Percentiles rank a stretch among this genome's conserved stretches.
Evolutionary conservation across 176 grass and related monocot genomes (phyloP).

Genomic region (Hyparrhenia diplandra): DNA sequence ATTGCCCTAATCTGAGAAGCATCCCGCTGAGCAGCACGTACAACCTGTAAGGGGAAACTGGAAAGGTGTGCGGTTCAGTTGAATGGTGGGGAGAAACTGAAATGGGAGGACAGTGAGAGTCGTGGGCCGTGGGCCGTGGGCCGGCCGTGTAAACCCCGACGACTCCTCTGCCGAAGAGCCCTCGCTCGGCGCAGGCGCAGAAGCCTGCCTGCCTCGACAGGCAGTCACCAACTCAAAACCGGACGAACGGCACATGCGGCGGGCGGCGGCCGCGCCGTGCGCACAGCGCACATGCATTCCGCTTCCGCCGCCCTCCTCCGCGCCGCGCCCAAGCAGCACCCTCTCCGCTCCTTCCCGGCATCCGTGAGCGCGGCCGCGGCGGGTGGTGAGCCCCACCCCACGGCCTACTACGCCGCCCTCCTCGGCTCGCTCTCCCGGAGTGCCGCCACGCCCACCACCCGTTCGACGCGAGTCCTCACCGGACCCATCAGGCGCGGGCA

Average conservation of each 20-base stretch:
- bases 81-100: constrained; percentile 66
- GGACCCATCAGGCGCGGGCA: background rate
- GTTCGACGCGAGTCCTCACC: constrained; percentile 26
- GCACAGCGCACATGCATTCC: constrained; percentile 31
- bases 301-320: background rate
- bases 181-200: background rate
- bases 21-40: constrained; percentile 32
- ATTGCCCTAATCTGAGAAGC: constrained; percentile 44
- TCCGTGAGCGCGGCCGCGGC: background rate
- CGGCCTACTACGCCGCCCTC: constrained; percentile 24
- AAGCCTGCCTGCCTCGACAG: background rate
- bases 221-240: background rate
- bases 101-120: constrained; percentile 44
- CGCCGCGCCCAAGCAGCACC: background rate
- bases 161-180: too few relatives aligned
- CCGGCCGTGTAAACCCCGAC: too few relatives aligned
- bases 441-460: constrained; percentile 18
- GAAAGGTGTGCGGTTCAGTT: constrained; percentile 53
- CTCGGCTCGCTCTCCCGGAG: constrained; percentile 31
- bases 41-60: constrained; percentile 39
- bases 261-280: background rate
- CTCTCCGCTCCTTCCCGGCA: background rate
- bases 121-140: too few relatives aligned
- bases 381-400: background rate
- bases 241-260: background rate